Base-by-base conservation (phyloP, 2,329 filamentous ascomycete species). In the Neurospora sp. region DNA sequence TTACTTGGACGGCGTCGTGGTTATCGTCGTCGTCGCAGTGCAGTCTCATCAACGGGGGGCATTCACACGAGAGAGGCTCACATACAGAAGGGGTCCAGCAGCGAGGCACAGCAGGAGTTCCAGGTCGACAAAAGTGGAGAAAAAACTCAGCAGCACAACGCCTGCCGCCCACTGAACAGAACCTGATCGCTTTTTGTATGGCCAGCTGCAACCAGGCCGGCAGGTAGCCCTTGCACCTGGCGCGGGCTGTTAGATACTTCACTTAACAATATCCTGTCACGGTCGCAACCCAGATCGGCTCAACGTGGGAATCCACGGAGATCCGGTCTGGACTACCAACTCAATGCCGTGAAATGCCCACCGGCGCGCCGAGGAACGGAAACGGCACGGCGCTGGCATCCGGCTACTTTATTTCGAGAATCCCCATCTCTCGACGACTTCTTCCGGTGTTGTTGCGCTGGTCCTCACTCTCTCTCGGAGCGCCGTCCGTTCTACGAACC, bases 401-500 rank as follows among this genome's bases (percentile, higher is more conserved):
- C 52, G 28, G 17, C 52, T 62, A 62, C 28, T 62, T 62, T 62
- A n/a, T 36, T 28, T 62, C 52, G 23, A 62, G 28, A 62, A 62
- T 33, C 13, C 52, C 28, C 52, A 62, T 62, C 28, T 52, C 23
- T 62, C 3, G 52, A 36, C 28, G 52, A 62, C 52, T 62, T 33
- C 52, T 62, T 62, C 52, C 52, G 52, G 23, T 62, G 52, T 33
- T 62, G 52, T 36, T 62, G 28, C 23, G 28, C 52, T 4, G 23
- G 52, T 40, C 68, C 38, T 66, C 28, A 5, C 15, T 52, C 23
- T 17, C 13, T 58, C 38, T 43, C 67, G 71, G 67, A 72, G 38
- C n/a, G 28, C 72, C 70, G 70, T 36, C 62, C 70, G 68, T 67
- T 46, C 36, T 46, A 66, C 68, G 67, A 69, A 52, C 40, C n/a